Evolutionary conservation across 2,329 filamentous ascomycete genomes (phyloP), one percentile per base, ranked within the genome.

Genomic region (Diatrype stigma): DNA sequence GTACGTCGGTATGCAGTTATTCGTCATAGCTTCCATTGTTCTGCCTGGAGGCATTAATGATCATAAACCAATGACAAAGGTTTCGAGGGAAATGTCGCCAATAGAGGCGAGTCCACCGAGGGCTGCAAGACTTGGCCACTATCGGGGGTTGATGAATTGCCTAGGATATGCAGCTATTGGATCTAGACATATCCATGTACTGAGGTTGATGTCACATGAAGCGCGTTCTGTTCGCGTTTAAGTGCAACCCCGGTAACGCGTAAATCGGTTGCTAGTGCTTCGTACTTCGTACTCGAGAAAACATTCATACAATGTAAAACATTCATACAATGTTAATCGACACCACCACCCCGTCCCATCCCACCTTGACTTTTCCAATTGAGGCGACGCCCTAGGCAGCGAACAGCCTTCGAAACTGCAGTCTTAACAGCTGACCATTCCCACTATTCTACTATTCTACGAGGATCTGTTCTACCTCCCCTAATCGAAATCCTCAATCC

Each of bases 161-260:
- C n/a, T 3, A 7, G 14, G 10, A 44, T 44, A 44, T 44, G 40
- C 40, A 44, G 14, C 7, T 23, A 44, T 11, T 21, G 5, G 16
- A 23, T 28, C 12, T 23, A 2, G 21, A 11, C 7, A 23, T 14
- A 1, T 2, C 3, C n/a, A n/a, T n/a, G n/a, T n/a, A n/a, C n/a
- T n/a, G n/a, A 12, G 3, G 22, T 11, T 44, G 40, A 44, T 44
- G 40, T 44, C 40, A 44, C 40, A 28, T 44, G 40, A 28, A 11
- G 22, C 40, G 40, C 40, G 40, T 44, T 44, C 26, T 44, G 40
- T 44, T 44, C 40, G 40, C 40, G 40, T 44, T n/a, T 44, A 44
- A 44, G 21, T 17, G 14, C 40, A 44, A 44, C 40, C 22, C 22
- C 0, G 14, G 22, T 8, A 44, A 44, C 40, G 40, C 40, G 40